Conservation (phyloP, 2,329 filamentous ascomycete species). For the Tolypocladium tundrense region DNA sequence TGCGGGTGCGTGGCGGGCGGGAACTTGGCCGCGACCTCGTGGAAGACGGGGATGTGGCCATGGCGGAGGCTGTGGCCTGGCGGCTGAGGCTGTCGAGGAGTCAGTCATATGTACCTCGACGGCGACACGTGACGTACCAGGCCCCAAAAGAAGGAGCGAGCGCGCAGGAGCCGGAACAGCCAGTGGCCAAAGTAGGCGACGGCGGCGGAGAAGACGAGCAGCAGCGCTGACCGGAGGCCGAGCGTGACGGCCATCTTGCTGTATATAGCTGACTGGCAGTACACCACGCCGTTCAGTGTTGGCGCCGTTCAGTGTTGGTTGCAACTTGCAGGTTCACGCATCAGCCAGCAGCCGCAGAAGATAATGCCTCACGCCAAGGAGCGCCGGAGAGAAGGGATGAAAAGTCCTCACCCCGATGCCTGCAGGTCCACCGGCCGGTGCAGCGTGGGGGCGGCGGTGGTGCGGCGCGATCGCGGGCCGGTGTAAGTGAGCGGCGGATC, state of each 20-base stretch:
- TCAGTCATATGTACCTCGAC: not conserved
- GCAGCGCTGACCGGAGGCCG: not conserved
- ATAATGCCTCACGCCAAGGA: too few species aligned
- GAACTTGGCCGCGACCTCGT: constrained; percentile 1
- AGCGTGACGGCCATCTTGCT: not conserved
- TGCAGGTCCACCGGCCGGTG: too few species aligned
- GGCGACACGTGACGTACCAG: not conserved
- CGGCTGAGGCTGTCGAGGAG: not conserved
- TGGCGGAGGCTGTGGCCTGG: not conserved
- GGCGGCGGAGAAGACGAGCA: not conserved
- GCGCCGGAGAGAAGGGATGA: too few species aligned
- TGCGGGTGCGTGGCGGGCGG: constrained; percentile 13
- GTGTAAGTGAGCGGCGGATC: too few species aligned
- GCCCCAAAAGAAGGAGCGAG: not conserved
- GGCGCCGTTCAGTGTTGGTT: too few species aligned
- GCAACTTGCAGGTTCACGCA: too few species aligned
- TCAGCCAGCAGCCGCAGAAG: too few species aligned
- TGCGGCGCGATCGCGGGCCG: too few species aligned
- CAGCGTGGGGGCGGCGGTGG: too few species aligned
- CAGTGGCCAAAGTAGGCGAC: not conserved
- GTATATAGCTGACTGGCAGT: not conserved
- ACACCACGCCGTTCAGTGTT: too few species aligned
- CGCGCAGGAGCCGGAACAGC: not conserved
- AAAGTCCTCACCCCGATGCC: too few species aligned
- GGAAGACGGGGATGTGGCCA: not conserved